Percentiles rank a stretch among this genome's conserved stretches.
phyloP scores from a whole-genome alignment of 371 early-diverging fungal species.

The Zopfochytrium polystomum region DNA sequence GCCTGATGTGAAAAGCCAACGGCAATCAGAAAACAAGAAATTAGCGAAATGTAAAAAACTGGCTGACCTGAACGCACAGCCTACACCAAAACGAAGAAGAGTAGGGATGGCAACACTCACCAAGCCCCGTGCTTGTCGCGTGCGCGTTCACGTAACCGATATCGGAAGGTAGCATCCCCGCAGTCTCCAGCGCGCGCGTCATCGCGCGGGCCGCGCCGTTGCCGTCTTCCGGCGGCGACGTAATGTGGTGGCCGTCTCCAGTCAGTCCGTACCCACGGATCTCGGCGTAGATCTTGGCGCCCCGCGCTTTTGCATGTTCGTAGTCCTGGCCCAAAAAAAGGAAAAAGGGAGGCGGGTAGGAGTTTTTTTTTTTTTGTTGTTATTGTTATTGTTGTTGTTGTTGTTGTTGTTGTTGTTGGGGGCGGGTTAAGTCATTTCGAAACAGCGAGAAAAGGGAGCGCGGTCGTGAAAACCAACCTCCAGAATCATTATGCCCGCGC shows the following conservation, averaged over 20 bases:
- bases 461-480: constrained; percentile 44
- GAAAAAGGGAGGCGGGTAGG: background rate
- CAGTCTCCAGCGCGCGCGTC: constrained; percentile 70
- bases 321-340: constrained; percentile 52
- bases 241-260: constrained; percentile 93
- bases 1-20: constrained; percentile 17
- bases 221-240: constrained; percentile 85
- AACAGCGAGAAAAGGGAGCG: background rate
- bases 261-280: constrained; percentile 85
- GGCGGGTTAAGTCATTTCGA: too few relatives aligned
- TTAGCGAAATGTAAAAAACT: too few relatives aligned
- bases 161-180: constrained; percentile 56
- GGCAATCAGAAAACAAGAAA: too few relatives aligned
- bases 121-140: constrained; percentile 88
- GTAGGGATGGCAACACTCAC: constrained; percentile 39
- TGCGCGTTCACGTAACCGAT: constrained; percentile 93
- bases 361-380: too few relatives aligned
- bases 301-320: constrained; percentile 81
- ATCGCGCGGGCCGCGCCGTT: constrained; percentile 82
- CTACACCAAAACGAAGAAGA: too few relatives aligned
- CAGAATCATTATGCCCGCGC: constrained; percentile 86
- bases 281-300: constrained; percentile 88
- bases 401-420: too few relatives aligned
- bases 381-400: too few relatives aligned
- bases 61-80: too few relatives aligned